Evolutionary conservation across 805 yeast species (phyloP).

Genomic region (Candida glaebosa): DNA sequence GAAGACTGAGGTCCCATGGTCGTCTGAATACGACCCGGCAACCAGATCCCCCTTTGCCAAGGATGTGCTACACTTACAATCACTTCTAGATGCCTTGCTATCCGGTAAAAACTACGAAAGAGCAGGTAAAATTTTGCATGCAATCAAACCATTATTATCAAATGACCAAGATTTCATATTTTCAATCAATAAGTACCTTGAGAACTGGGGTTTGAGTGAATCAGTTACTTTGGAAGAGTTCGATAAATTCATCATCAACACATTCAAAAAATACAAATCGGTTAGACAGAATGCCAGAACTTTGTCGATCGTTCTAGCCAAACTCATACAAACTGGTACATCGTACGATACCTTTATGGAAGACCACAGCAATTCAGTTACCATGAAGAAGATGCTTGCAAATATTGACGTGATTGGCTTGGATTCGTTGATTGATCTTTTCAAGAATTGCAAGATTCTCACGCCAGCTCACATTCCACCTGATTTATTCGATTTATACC

Average conservation of each 20-base stretch:
- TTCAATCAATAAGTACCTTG: slow-evolving; percentile 66
- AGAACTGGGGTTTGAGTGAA: slow-evolving; percentile 36
- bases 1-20: slow-evolving; percentile 25
- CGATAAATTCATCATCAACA: slow-evolving; percentile 35
- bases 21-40: slow-evolving; percentile 40
- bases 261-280: slow-evolving; percentile 18
- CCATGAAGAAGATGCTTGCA: slow-evolving; percentile 28
- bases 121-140: slow-evolving; percentile 64
- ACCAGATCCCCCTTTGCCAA: slow-evolving; percentile 45
- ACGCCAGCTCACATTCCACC: slow-evolving; percentile 27
- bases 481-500: slow-evolving; percentile 29
- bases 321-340: slow-evolving; percentile 18
- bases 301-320: slow-evolving; percentile 54
- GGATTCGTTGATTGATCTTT: slow-evolving; percentile 39
- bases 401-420: slow-evolving; percentile 54
- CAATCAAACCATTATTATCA: slow-evolving; percentile 50
- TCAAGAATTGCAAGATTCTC: slow-evolving; percentile 18
- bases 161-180: slow-evolving; percentile 49
- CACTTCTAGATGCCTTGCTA: slow-evolving; percentile 74
- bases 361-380: slow-evolving; percentile 6
- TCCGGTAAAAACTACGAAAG: slow-evolving; percentile 62
- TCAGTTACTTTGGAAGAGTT: slow-evolving; percentile 41
- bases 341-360: slow-evolving; percentile 13
- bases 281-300: slow-evolving; percentile 52
- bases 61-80: slow-evolving; percentile 66